Evolutionary conservation across 768 basidiomycete genomes (phyloP).

Genomic region (Xerocomellus intermedius): DNA sequence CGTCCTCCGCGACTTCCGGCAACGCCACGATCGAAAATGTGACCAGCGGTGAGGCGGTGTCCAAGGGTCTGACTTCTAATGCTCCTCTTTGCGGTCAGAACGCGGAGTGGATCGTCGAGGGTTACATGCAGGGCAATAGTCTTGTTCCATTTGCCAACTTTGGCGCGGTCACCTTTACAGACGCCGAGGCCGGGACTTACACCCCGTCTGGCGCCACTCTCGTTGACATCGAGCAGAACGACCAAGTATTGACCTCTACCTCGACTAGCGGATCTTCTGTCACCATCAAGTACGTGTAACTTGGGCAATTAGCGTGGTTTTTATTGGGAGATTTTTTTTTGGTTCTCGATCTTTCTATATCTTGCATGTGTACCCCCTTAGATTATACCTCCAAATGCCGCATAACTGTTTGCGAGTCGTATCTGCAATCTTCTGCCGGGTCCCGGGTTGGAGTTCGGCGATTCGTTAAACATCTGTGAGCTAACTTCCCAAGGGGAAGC

Average conservation of each 20-base stretch:
- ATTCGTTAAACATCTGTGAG: too few species aligned
- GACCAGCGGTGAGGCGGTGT: not conserved
- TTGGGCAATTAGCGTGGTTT: not conserved
- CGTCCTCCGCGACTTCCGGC: not conserved
- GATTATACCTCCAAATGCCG: too few species aligned
- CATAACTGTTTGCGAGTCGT: too few species aligned
- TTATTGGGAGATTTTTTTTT: not conserved
- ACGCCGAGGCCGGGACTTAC: not conserved
- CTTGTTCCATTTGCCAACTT: conserved; percentile 3
- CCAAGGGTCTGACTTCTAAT: not conserved
- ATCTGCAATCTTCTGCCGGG: too few species aligned
- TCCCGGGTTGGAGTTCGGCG: too few species aligned
- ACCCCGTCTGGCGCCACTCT: not conserved
- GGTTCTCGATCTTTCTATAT: not conserved
- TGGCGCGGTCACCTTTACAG: conserved; percentile 1
- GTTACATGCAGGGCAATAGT: not conserved
- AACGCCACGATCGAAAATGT: not conserved
- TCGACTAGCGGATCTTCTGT: not conserved
- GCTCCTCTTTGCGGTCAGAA: not conserved
- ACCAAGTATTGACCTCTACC: conserved; percentile 1
- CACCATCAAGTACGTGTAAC: not conserved
- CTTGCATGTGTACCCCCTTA: not conserved
- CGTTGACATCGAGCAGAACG: not conserved
- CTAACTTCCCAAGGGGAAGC: too few species aligned
- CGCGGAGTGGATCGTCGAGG: conserved; percentile 17